Base-by-base conservation (phyloP, 2,329 filamentous ascomycete species). In the Corinectria fuckeliana region DNA sequence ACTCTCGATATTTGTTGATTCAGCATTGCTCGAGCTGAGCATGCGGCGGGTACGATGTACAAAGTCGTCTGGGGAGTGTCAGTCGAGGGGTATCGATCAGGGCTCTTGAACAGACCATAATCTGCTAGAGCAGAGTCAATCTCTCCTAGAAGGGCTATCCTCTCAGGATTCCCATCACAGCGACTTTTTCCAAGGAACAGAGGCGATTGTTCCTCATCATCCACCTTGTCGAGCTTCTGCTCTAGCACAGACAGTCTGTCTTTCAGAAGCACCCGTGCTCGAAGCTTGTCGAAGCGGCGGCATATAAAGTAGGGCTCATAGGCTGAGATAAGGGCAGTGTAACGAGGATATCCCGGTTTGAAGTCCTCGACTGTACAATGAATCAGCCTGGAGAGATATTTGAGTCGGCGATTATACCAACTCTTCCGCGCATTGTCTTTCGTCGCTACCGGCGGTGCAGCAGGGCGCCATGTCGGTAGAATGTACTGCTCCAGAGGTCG, bases 221-320 rank as follows among this genome's bases (percentile, higher is more conserved):
- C 73, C 7, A 72, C 61, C 30, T 64, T 16, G 4, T 73, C 60
- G 1, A 76, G 62, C 25, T 61, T 20, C 47, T 67, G 6, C 50
- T 76, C 74, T 1, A 76, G 69, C 13, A 66, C 18, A 5, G 61
- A 62, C 5, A 76, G 13, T 26, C 58, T 54, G 51, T 75, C 72
- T 57, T 69, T 38, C 2, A 76, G 66, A 4, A 76, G 64, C 1
- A 76, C 34, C 9, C 75, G 64, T 5, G 66, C 64, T 1, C 74
- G 68, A 10, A 74, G 50, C 1, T 56, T 60, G 5, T 50, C 30
- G 55, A 76, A 75, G 8, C 73, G 69, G 1, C 75, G 69, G 49
- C 44, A 74, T 13, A 73, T 34, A 23, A 63, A 53, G 28, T 67
- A 76, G 2, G 69, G 56, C 4, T 61, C 50, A 44, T 75, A 50